A percentile compares a stretch with the other conserved stretches of the same genome.
phyloP scores from a whole-genome alignment of 1,139 yeast genomes.

The Debaryomycetaceae sp. region DNA sequence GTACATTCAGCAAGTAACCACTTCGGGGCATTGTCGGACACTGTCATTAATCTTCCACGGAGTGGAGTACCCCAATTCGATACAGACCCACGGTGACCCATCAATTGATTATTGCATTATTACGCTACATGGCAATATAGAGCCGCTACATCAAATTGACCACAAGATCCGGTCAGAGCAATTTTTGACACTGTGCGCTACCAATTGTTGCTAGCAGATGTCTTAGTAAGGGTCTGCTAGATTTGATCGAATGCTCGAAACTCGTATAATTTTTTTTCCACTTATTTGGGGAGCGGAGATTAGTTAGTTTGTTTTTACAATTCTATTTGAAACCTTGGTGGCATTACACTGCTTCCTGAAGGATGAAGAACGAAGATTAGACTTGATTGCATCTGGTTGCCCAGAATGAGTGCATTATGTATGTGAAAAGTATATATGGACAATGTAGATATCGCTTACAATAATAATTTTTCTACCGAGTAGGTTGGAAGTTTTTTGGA shows the following conservation, averaged over 20 bases:
- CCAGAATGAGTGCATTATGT: background rate
- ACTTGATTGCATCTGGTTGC: too few species aligned
- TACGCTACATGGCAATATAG: too few species aligned
- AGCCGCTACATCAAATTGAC: too few species aligned
- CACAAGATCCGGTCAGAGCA: too few species aligned
- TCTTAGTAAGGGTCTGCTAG: background rate
- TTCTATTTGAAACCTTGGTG: too few species aligned
- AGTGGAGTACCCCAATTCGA: background rate
- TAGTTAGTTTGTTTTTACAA: too few species aligned
- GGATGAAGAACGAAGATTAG: too few species aligned
- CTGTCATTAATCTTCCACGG: background rate
- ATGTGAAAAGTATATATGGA: background rate
- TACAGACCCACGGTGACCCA: background rate
- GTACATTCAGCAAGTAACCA: background rate
- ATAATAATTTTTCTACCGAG: constrained; percentile 47
- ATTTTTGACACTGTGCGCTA: background rate
- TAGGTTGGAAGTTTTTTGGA: constrained; percentile 46
- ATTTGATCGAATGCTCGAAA: background rate
- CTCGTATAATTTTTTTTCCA: background rate
- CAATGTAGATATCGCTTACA: constrained; percentile 18
- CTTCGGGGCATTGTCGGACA: background rate
- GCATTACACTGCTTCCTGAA: too few species aligned
- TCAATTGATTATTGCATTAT: background rate
- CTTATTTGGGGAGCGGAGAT: too few species aligned
- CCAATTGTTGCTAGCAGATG: background rate